Base-by-base conservation (phyloP, 1,139 yeast genomes). In the Nakaseomyces bracarensis region DNA sequence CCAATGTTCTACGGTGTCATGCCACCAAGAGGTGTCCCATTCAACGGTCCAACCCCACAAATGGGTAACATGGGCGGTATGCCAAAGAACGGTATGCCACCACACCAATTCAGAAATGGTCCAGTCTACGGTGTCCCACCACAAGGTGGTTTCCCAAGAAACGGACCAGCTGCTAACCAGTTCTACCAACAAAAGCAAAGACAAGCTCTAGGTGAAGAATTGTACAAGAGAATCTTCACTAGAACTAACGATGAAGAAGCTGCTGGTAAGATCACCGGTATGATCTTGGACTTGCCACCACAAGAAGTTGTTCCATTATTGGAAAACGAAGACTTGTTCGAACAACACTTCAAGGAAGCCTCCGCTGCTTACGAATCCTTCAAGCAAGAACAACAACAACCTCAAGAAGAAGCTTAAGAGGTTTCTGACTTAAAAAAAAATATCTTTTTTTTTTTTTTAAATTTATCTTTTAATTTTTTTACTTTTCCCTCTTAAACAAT, bases 231-330 rank as follows among this genome's bases (percentile, higher is more conserved):
- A 79, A 83, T 93, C 63, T 81, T 82, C 55, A 79, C 89, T 57
- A 84, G 91, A 63, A 94, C 94, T 64, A 81, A 83, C 67, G 95
- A 85, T 64, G 85, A 85, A 50, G 96, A 86, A 69, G 89, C 95
- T 64, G 96, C 97, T 56, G 96, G 96, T 71, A 91, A 89, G 76
- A 87, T 91, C 66, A 91, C 99, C 56, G 98, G 97, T 73, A 91
- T 91, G 98, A 80, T 91, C 75, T 79, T 91, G 65, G 96, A 89
- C 66, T 81, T 91, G 79, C 94, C 87, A 64, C 85, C 84, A 70
- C 79, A 79, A 63, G 96, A 91, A 71, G 84, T 93, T 60, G 71
- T 89, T 64, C 82, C 84, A 51, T 75, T 91, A 66, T 79, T 85
- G 66, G 91, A 82, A 62, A 94, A 89, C 65, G 96, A 86, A 53